Evolutionary conservation across 768 basidiomycete genomes (phyloP), one percentile per base, ranked within the genome.

Genomic region (Clitopilus passeckerianus): DNA sequence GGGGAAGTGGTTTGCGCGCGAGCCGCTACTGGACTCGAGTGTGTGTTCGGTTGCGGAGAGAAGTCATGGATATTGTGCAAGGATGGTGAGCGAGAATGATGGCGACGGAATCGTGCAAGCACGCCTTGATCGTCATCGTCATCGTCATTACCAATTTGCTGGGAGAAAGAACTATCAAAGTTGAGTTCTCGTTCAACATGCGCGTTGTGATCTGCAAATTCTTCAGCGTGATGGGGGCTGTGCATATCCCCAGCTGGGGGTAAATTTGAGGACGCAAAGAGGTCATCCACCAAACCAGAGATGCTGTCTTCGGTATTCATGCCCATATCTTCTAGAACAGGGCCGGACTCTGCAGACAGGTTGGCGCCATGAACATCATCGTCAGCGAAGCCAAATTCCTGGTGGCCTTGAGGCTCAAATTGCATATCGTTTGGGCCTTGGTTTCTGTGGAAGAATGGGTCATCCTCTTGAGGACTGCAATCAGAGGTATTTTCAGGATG

Each of bases 261-360:
- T 22, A 23, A 10, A 23, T n/a, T 23, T 18, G 73, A 74, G 52
- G 74, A 72, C 56, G 81, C 79, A 59, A 90, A 77, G 77, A 90
- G 86, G 57, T 87, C 81, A 50, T 90, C 84, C 18, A 90, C 87
- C 27, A 88, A 77, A n/a, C 86, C 85, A 9, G 84, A 85, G 63
- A 90, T 84, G 67, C 86, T 88, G 58, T 81, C 74, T 60, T 86
- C 83, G 24, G 75, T 75, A 64, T 81, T 77, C 44, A 78, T 65
- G 7, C 67, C 66, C 44, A 78, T 68, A 16, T 59, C 61, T 30
- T 64, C 68, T 54, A 71, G 70, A 71, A 70, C 56, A 74, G 71
- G n/a, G 65, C 71, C 56, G 64, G 62, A 61, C 54, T 82, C 79
- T n/a, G 73, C 75, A 23, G 79, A 66, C 34, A 77, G 74, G 52